Percentiles rank a stretch among this genome's conserved stretches.
These are phyloP conservation scores for Phytopythium mirpurense DNA, from an alignment of 352 stramenopile genomes.

Conservation along the genomic window DNA sequence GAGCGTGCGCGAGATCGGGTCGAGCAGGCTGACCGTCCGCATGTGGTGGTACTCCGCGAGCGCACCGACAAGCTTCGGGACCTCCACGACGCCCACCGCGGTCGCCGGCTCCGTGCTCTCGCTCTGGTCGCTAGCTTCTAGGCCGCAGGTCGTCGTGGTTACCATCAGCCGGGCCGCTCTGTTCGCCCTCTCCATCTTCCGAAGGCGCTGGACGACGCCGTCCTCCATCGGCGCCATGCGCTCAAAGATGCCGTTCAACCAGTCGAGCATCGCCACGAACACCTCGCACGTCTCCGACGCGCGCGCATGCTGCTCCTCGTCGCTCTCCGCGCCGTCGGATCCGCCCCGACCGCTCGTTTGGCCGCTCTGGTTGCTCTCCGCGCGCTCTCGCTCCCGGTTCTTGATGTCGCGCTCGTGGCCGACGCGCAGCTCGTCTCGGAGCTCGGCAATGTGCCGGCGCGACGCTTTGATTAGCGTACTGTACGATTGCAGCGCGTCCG, in stretches of 20 bases:
- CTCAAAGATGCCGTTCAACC: constrained; percentile 39
- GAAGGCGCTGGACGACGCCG: constrained; percentile 27
- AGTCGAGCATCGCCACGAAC: constrained; percentile 24
- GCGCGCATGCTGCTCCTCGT: constrained; percentile 6
- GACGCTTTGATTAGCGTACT: constrained; percentile 12
- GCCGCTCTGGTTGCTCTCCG: background rate
- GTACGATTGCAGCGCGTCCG: constrained; percentile 18
- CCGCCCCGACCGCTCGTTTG: background rate
- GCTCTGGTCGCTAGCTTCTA: background rate
- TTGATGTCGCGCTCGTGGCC: background rate
- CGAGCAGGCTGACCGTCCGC: constrained; percentile 31
- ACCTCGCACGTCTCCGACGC: constrained; percentile 15
- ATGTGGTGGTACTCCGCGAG: constrained; percentile 30
- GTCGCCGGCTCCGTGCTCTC: background rate
- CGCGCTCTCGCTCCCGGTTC: background rate
- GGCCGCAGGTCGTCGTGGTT: background rate
- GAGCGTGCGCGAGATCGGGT: constrained; percentile 50
- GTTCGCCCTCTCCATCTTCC: constrained; percentile 7
- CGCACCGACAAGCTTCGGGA: constrained; percentile 17
- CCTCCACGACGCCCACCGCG: constrained; percentile 4
- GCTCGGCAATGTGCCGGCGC: constrained; percentile 9
- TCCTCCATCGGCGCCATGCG: constrained; percentile 32
- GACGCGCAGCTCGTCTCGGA: constrained; percentile 12
- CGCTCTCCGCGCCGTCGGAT: background rate
- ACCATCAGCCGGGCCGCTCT: constrained; percentile 7